phyloP scores from a whole-genome alignment of 345 rosid species.

The Pistacia vera region DNA sequence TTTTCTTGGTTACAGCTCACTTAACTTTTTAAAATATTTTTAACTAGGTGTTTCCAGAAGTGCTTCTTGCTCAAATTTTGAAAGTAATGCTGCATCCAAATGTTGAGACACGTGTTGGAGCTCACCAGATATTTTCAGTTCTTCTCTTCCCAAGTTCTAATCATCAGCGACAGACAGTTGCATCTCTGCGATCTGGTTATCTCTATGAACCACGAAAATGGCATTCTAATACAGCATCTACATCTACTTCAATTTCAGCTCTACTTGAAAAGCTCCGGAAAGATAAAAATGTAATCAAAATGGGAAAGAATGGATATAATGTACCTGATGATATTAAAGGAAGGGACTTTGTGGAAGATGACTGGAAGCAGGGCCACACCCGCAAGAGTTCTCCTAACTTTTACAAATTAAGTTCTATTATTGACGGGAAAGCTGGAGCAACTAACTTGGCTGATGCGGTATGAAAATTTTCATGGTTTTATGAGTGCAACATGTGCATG shows the following conservation, averaged over 20 bases:
- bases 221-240: conserved; percentile 64
- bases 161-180: conserved; percentile 50
- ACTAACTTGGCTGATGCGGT: conserved; percentile 54
- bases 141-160: conserved; percentile 71
- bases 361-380: conserved; percentile 46
- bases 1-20: conserved; percentile 14
- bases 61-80: conserved; percentile 78
- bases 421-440: conserved; percentile 58
- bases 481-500: background rate
- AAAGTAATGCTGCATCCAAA: conserved; percentile 89
- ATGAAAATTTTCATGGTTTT: conserved; percentile 20
- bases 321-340: conserved; percentile 52
- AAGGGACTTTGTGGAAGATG: conserved; percentile 42
- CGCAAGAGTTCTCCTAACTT: conserved; percentile 64
- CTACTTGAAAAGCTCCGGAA: conserved; percentile 84
- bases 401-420: conserved; percentile 66
- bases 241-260: conserved; percentile 71
- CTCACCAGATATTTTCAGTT: conserved; percentile 80
- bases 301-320: conserved; percentile 45
- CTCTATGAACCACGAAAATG: conserved; percentile 65
- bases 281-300: conserved; percentile 64
- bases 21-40: background rate
- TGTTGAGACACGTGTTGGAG: conserved; percentile 82
- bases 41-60: conserved; percentile 76
- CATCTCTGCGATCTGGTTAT: conserved; percentile 58